A percentile compares a stretch with the other conserved stretches of the same genome.
Conservation (phyloP, 2,329 filamentous ascomycete genomes). For the Hypoxylon sp. region DNA sequence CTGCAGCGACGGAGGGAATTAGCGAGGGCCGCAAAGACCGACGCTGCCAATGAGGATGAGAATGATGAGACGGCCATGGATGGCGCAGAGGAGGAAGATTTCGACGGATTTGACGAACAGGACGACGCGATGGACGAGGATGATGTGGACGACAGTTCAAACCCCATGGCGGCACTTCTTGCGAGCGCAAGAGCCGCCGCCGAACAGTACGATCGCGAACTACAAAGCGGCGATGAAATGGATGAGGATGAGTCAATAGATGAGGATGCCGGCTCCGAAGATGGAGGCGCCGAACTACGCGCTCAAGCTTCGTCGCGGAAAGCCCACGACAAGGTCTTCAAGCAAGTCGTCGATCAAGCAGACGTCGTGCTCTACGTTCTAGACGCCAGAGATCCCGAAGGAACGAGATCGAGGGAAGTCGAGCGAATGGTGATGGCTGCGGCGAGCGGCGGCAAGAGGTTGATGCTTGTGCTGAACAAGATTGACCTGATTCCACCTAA, state of each 20-base stretch:
- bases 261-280: constrained; percentile 63
- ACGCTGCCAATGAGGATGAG: constrained; percentile 62
- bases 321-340: constrained; percentile 96
- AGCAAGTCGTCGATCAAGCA: constrained; percentile 88
- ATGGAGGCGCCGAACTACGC: constrained; percentile 65
- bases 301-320: constrained; percentile 78
- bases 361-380: constrained; percentile 95
- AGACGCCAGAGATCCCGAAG: constrained; percentile 91
- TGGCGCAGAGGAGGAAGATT: constrained; percentile 64
- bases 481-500: constrained; percentile 89
- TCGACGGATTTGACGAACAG: constrained; percentile 65
- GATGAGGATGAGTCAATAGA: constrained; percentile 65
- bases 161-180: constrained; percentile 92
- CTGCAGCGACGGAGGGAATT: constrained; percentile 78
- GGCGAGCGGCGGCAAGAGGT: constrained; percentile 83
- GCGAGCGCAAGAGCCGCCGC: constrained; percentile 87
- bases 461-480: constrained; percentile 96
- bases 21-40: constrained; percentile 76
- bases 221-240: constrained; percentile 73
- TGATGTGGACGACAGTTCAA: constrained; percentile 76
- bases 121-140: constrained; percentile 70
- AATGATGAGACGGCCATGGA: constrained; percentile 63
- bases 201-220: constrained; percentile 78
- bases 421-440: constrained; percentile 94
- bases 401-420: constrained; percentile 90